phyloP scores from a whole-genome alignment of 768 basidiomycete genomes.

The Tricholoma sp. region DNA sequence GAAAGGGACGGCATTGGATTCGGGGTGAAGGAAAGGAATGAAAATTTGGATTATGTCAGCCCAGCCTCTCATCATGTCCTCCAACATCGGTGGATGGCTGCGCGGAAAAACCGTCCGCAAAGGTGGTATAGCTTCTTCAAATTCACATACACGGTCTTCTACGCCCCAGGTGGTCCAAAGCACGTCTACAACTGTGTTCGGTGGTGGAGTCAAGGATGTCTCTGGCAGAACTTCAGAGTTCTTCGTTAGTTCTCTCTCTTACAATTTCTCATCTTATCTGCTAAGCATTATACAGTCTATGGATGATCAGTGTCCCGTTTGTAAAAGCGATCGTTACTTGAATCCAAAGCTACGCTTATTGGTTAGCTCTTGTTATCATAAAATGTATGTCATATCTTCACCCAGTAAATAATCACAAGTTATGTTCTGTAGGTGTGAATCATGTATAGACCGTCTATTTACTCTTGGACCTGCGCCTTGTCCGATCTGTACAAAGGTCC shows the following conservation, averaged over 20 bases:
- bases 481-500: conserved; percentile 83
- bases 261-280: not conserved
- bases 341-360: conserved; percentile 92
- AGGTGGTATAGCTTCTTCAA: conserved; percentile 42
- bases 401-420: not conserved
- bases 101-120: conserved; percentile 75
- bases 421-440: conserved; percentile 75
- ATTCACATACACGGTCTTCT: conserved; percentile 48
- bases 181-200: conserved; percentile 70
- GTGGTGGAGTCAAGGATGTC: conserved; percentile 82
- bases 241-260: conserved; percentile 47
- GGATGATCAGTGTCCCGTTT: conserved; percentile 95
- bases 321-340: conserved; percentile 93
- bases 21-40: not conserved
- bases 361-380: conserved; percentile 97
- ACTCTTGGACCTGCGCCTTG: conserved; percentile 95
- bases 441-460: conserved; percentile 94
- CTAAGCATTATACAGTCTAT: conserved; percentile 47
- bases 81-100: conserved; percentile 49
- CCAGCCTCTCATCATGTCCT: conserved; percentile 17
- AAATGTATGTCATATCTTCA: conserved; percentile 62
- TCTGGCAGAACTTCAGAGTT: conserved; percentile 80
- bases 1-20: conserved; percentile 24
- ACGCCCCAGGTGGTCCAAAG: conserved; percentile 63
- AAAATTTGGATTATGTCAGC: not conserved